These are phyloP conservation scores for Heterobasidion irregulare DNA, from an alignment of 1,284 basidiomycete genomes.

Conservation along the genomic window DNA sequence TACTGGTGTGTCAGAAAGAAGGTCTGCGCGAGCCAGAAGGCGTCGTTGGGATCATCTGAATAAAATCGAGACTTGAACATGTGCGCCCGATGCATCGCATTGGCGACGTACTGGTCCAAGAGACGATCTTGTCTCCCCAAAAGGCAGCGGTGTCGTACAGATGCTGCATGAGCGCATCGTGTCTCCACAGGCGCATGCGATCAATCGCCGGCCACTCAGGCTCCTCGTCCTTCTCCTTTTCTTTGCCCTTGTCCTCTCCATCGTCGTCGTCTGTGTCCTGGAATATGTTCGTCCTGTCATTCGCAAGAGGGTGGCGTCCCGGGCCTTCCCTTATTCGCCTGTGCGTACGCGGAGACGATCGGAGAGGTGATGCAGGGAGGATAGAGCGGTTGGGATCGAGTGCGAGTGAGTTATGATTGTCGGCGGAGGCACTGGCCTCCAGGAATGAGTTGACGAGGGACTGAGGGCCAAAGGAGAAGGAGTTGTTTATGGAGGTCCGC, in stretches of 20 bases:
- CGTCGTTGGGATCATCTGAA: slow-evolving; percentile 88
- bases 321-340: slow-evolving; percentile 32
- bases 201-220: slow-evolving; percentile 83
- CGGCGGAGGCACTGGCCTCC: slow-evolving; percentile 49
- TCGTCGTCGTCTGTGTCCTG: slow-evolving; percentile 49
- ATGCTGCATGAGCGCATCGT: slow-evolving; percentile 97
- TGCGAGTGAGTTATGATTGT: slow-evolving; percentile 42
- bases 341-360: slow-evolving; percentile 44
- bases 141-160: slow-evolving; percentile 96
- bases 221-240: slow-evolving; percentile 30
- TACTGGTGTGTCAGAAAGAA: slow-evolving; percentile 96
- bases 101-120: slow-evolving; percentile 80
- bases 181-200: slow-evolving; percentile 93
- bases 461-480: slow-evolving; percentile 77
- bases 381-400: slow-evolving; percentile 73
- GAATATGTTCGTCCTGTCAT: slow-evolving; percentile 69
- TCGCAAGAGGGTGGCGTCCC: slow-evolving; percentile 62
- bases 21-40: slow-evolving; percentile 97
- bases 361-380: slow-evolving; percentile 58
- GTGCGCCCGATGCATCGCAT: neutral
- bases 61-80: neutral
- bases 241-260: slow-evolving; percentile 12
- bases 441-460: slow-evolving; percentile 60
- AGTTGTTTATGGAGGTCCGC: slow-evolving; percentile 60
- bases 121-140: slow-evolving; percentile 96